Evolutionary conservation across 495 filamentous ascomycete species (phyloP), one percentile per base, ranked within the genome.

Genomic region (Aspergillus baeticus): DNA sequence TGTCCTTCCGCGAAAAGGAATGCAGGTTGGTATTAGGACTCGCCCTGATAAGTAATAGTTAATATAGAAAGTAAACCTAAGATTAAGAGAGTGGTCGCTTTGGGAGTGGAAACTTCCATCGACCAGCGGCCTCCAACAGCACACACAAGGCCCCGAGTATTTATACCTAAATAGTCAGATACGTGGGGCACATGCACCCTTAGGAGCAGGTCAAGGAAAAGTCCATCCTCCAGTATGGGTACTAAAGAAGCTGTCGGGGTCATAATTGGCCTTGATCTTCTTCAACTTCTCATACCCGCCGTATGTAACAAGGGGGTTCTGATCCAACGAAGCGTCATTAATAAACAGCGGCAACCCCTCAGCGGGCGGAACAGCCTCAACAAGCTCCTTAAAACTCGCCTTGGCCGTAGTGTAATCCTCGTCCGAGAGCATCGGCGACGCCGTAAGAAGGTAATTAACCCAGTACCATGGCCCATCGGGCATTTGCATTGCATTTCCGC

Each of bases 311-410:
- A 55, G n/a, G 18, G 53, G 53, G 29, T 48, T 42, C 44, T 55
- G 53, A 34, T 55, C 53, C 14, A 14, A n/a, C 13, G 20, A 20
- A 1, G 53, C 53, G 21, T 55, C 53, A 21, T 55, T 55, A 21
- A 55, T 48, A 18, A 55, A 55, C 34, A 55, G 17, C 44, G 53
- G 53, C 42, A 55, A 20, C 5, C 53, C 53, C 43, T 55, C 53
- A 2, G 34, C 34, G 0, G 43, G 43, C n/a, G 53, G 43, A 0
- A 55, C 43, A 4, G 14, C 23, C 20, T 39, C 26, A 8, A 55
- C 53, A 18, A 55, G 43, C 20, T 41, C 43, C 53, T 21, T 31
- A 13, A 29, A 55, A 18, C 53, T 55, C 14, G 6, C 20, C 21
- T 55, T 8, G 5, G 41, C 43, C 34, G 26, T 34, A 0, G 20